A percentile compares a stretch with the other conserved stretches of the same genome.
phyloP scores from a whole-genome alignment of 2,329 filamentous ascomycete species.

The Sporothrix inflata region DNA sequence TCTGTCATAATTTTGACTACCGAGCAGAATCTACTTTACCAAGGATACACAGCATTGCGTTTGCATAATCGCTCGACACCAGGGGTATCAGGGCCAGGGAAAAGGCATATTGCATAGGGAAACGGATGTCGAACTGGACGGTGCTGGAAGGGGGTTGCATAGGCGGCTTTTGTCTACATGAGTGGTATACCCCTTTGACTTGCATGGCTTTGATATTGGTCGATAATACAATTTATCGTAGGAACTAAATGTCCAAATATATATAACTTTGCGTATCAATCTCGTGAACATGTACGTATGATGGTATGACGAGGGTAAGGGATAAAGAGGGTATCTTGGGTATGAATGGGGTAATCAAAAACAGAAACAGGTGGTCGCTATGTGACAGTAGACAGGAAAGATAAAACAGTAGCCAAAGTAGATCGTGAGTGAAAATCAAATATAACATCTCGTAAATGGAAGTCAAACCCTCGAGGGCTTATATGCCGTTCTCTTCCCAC shows the following conservation, averaged over 20 bases:
- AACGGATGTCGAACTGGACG: not conserved
- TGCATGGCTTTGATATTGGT: too few species aligned
- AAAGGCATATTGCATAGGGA: not conserved
- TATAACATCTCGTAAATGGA: not conserved
- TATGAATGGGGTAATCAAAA: not conserved
- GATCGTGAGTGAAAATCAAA: too few species aligned
- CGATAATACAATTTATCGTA: too few species aligned
- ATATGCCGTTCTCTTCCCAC: constrained; percentile 37
- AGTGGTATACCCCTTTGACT: not conserved
- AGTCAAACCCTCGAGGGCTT: not conserved
- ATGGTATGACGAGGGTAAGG: not conserved
- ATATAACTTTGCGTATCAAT: not conserved
- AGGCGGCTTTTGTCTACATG: not conserved
- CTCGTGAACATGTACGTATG: not conserved
- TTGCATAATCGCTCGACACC: not conserved
- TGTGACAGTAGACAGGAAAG: not conserved
- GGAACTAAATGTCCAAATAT: too few species aligned
- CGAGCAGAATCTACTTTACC: not conserved
- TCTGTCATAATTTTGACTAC: not conserved
- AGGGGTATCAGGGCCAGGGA: not conserved
- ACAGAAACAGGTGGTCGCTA: not conserved
- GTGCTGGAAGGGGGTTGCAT: not conserved
- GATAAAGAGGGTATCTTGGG: not conserved
- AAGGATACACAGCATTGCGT: not conserved
- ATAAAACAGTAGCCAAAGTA: too few species aligned